These are phyloP conservation scores for Quercus cerris DNA, from an alignment of 306 rosid species.

Conservation along the genomic window DNA sequence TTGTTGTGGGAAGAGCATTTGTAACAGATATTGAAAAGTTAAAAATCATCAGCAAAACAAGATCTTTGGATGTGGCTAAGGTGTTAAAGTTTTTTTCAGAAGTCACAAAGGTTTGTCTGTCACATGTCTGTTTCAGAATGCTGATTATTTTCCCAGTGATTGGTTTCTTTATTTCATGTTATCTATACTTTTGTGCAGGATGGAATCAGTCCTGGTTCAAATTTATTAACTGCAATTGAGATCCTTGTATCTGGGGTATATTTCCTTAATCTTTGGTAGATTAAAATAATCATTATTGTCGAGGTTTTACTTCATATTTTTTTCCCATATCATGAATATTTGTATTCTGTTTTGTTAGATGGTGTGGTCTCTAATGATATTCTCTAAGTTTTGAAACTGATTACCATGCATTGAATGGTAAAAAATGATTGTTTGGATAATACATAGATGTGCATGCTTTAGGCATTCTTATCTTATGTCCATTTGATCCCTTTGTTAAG, in stretches of 20 bases:
- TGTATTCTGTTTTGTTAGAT: constrained; percentile 6
- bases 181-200: constrained; percentile 60
- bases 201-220: constrained; percentile 82
- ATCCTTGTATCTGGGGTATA: constrained; percentile 92
- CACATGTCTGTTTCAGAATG: constrained; percentile 20
- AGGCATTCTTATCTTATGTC: background rate
- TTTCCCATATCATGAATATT: background rate
- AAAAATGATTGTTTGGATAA: background rate
- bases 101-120: constrained; percentile 65
- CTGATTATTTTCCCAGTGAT: constrained; percentile 6
- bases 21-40: constrained; percentile 95
- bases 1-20: constrained; percentile 99
- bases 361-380: constrained; percentile 1
- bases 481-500: background rate
- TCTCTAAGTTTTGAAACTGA: background rate
- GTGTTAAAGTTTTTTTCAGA: constrained; percentile 75
- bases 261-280: constrained; percentile 21
- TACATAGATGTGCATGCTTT: background rate
- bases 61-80: constrained; percentile 72
- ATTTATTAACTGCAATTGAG: constrained; percentile 85
- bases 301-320: background rate
- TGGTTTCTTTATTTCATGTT: constrained; percentile 9
- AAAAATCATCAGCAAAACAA: constrained; percentile 76
- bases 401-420: background rate
- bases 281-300: constrained; percentile 16